phyloP scores from a whole-genome alignment of 805 yeast genomes.

The Grigorovia humatica region DNA sequence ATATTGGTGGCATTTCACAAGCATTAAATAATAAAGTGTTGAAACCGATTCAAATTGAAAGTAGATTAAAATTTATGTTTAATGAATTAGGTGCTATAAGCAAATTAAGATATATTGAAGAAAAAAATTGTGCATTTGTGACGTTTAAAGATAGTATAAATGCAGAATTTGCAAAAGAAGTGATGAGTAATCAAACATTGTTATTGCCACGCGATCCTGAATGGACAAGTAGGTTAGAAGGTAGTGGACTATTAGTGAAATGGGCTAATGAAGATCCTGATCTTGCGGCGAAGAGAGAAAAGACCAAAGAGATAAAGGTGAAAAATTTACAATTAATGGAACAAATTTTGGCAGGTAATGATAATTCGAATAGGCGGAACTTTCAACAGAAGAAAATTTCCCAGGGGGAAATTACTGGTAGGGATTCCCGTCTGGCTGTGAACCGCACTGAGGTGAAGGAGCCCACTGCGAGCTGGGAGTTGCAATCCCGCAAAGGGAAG shows the following conservation, averaged over 20 bases:
- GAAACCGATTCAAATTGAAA: conserved; percentile 29
- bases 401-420: neutral
- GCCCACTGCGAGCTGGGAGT: too few species aligned
- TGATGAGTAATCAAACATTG: conserved; percentile 76
- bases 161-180: conserved; percentile 94
- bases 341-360: neutral
- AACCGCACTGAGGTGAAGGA: too few species aligned
- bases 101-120: conserved; percentile 48
- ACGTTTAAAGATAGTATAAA: conserved; percentile 54
- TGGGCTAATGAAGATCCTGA: conserved; percentile 92
- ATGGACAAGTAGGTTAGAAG: conserved; percentile 47
- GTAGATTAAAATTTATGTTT: conserved; percentile 37
- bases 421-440: too few species aligned
- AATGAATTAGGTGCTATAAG: conserved; percentile 69
- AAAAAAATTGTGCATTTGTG: conserved; percentile 68
- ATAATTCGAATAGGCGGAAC: neutral
- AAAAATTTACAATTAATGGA: conserved; percentile 16
- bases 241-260: conserved; percentile 36
- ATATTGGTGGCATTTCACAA: conserved; percentile 50
- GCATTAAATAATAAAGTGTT: conserved; percentile 32
- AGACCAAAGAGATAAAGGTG: conserved; percentile 19
- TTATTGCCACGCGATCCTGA: conserved; percentile 32
- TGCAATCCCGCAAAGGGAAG: too few species aligned
- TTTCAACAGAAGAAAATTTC: neutral
- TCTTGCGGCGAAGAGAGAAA: conserved; percentile 33